Evolutionary conservation across 1,284 basidiomycete species (phyloP), one percentile per base, ranked within the genome.

Genomic region (Megacollybia platyphylla): DNA sequence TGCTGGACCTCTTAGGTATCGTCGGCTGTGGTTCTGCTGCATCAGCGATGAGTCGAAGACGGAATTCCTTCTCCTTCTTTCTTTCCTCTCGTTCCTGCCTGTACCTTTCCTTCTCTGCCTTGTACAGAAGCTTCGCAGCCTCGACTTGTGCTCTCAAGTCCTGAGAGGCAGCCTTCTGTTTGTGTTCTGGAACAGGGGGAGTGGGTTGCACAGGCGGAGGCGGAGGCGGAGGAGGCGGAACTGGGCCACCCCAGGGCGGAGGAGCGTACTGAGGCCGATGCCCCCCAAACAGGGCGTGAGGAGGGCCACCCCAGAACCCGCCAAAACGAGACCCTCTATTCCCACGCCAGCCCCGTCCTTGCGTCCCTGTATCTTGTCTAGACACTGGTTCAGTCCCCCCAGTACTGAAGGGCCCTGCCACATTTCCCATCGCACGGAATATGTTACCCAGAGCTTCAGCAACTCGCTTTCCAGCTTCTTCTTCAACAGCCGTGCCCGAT

Each of bases 91-190:
- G 62, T 43, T 76, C 71, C 48, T 61, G 60, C 28, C 78, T 69
- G 51, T 84, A 84, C 24, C 64, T 64, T 49, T 81, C 79, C 53
- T 86, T 87, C 58, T 78, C 71, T 1, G 63, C 66, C 56, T 74
- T 79, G 56, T 87, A 87, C 11, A 61, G 57, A 32, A 65, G 62
- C 52, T 82, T 87, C 0, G 80, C 79, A n/a, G 64, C 71, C 52
- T 82, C 76, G 4, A 85, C 68, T 30, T 73, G 64, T n/a, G 70
- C 70, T 49, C 69, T 71, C 36, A 75, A 58, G 15, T 73, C 69
- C 47, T 73, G 57, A 24, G 58, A 53, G 34, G 53, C 57, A 42
- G 54, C 49, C 36, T 57, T 57, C 20, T 42, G 36, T 42, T 6
- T 8, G 30, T 40, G 28, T 37, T 7, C 36, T 36, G 15, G 40